These are phyloP conservation scores for Pythium diclinum DNA, from an alignment of 352 stramenopile genomes.

Conservation along the genomic window DNA sequence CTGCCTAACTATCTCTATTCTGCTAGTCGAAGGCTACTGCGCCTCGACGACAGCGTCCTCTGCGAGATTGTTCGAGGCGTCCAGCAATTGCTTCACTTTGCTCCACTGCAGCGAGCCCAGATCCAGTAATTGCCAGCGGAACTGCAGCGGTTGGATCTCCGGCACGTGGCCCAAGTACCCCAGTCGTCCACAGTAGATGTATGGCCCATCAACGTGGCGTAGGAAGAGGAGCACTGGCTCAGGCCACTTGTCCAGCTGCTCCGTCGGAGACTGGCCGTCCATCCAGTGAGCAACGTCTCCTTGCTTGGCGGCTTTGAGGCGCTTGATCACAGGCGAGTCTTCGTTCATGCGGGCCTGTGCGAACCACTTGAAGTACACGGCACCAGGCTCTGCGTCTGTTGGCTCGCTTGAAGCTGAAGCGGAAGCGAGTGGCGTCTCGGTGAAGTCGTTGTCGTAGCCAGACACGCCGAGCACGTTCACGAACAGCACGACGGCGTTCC, in stretches of 20 bases:
- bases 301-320: constrained; percentile 28
- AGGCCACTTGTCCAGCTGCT: neutral
- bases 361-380: constrained; percentile 63
- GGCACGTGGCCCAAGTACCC: constrained; percentile 42
- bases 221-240: constrained; percentile 53
- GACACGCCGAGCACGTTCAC: constrained; percentile 40
- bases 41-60: constrained; percentile 7
- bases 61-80: constrained; percentile 3
- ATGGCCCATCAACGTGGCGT: constrained; percentile 44
- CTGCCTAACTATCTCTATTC: neutral
- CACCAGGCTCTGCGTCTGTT: neutral
- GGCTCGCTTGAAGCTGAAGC: neutral
- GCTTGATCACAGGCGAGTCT: constrained; percentile 31
- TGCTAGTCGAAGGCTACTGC: neutral
- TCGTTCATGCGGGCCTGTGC: constrained; percentile 33
- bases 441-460: constrained; percentile 52
- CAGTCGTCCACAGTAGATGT: constrained; percentile 68
- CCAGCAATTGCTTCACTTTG: constrained; percentile 29
- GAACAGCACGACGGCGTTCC: constrained; percentile 54
- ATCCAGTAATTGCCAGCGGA: constrained; percentile 68
- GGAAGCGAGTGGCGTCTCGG: constrained; percentile 10
- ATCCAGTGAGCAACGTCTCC: constrained; percentile 35
- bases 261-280: constrained; percentile 16
- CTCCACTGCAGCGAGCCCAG: constrained; percentile 28
- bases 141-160: constrained; percentile 41